phyloP scores from a whole-genome alignment of 495 filamentous ascomycete species.

The Penicillium pulvis region DNA sequence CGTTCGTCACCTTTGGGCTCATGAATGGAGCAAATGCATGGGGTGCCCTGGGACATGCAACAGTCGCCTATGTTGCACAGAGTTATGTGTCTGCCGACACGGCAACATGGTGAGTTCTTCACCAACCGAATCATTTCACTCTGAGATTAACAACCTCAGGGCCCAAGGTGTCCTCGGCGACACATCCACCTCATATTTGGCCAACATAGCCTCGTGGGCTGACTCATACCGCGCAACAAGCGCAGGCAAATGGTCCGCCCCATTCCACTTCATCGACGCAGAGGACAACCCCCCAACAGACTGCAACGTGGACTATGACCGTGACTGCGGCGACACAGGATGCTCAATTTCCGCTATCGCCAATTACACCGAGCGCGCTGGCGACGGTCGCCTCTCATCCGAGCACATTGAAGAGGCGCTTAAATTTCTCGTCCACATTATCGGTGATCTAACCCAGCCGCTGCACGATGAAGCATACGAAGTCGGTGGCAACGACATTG shows the following conservation, averaged over 20 bases:
- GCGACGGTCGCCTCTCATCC: slow-evolving; percentile 24
- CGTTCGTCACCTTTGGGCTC: slow-evolving; percentile 16
- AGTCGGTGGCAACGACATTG: slow-evolving; percentile 60
- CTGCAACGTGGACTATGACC: slow-evolving; percentile 57
- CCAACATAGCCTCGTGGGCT: slow-evolving; percentile 62
- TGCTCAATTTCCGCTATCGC: slow-evolving; percentile 63
- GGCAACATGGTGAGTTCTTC: slow-evolving; percentile 32
- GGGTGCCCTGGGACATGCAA: slow-evolving; percentile 62
- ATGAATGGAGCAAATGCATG: slow-evolving; percentile 41
- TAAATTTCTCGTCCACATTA: slow-evolving; percentile 58
- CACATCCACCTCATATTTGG: slow-evolving; percentile 56
- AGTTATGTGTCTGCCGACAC: slow-evolving; percentile 51
- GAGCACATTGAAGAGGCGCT: slow-evolving; percentile 35
- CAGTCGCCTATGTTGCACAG: slow-evolving; percentile 60
- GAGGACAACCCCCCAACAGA: slow-evolving; percentile 57
- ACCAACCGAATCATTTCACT: not conserved
- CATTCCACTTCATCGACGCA: slow-evolving; percentile 66
- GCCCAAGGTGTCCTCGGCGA: slow-evolving; percentile 31
- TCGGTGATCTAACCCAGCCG: slow-evolving; percentile 66
- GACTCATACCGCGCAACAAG: slow-evolving; percentile 58
- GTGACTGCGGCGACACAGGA: slow-evolving; percentile 60
- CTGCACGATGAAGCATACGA: slow-evolving; percentile 61
- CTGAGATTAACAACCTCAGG: slow-evolving; percentile 17
- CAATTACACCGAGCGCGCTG: slow-evolving; percentile 51
- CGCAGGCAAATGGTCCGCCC: slow-evolving; percentile 54